Evolutionary conservation across 768 basidiomycete genomes (phyloP).

Genomic region (Suillus discolor): DNA sequence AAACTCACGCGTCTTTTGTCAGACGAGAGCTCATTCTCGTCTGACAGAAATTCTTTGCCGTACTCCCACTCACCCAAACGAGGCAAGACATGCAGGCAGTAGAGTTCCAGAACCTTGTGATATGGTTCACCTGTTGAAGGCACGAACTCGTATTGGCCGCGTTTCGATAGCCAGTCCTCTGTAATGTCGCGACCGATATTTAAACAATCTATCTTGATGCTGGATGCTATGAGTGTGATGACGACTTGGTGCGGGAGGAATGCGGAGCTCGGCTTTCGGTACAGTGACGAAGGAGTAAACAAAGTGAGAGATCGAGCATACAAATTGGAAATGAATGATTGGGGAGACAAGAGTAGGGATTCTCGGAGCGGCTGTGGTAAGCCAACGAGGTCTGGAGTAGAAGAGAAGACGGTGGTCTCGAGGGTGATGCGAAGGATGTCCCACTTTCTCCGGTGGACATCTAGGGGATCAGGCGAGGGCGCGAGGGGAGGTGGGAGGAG

Average conservation of each 20-base stretch:
- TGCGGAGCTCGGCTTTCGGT: conserved; percentile 46
- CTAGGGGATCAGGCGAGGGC: conserved; percentile 40
- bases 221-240: conserved; percentile 68
- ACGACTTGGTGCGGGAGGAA: conserved; percentile 73
- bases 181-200: conserved; percentile 66
- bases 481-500: conserved; percentile 49
- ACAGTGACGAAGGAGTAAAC: conserved; percentile 56
- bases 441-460: conserved; percentile 74
- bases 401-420: conserved; percentile 71
- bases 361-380: conserved; percentile 57
- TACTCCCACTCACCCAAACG: conserved; percentile 80
- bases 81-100: conserved; percentile 73
- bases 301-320: conserved; percentile 67
- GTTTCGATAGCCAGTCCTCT: conserved; percentile 77
- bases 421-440: conserved; percentile 85
- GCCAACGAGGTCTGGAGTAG: conserved; percentile 41
- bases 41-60: conserved; percentile 71
- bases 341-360: conserved; percentile 58
- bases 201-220: conserved; percentile 65
- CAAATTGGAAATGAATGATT: conserved; percentile 54
- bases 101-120: conserved; percentile 74
- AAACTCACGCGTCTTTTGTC: conserved; percentile 53
- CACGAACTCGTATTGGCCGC: conserved; percentile 41
- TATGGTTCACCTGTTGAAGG: conserved; percentile 55
- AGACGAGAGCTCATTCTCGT: conserved; percentile 64